A percentile compares a stretch with the other conserved stretches of the same genome.
Evolutionary conservation across 805 yeast species (phyloP).

Genomic region (Barnettozyma wickerhamii): DNA sequence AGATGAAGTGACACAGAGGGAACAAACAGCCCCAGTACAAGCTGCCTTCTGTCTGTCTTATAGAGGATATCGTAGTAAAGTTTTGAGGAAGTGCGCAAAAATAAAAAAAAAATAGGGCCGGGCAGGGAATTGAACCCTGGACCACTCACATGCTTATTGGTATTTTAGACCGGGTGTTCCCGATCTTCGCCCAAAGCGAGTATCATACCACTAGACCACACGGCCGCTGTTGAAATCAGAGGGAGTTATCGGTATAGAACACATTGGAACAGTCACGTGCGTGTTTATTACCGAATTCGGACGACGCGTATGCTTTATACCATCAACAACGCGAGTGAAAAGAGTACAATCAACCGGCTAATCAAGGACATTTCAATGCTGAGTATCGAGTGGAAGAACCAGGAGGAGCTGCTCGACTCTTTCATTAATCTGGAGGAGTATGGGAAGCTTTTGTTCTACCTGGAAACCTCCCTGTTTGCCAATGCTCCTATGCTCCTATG

Average conservation of each 20-base stretch:
- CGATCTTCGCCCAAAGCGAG: conserved; percentile 30
- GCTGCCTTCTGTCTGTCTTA: too few species aligned
- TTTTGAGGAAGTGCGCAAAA: too few species aligned
- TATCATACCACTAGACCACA: conserved; percentile 32
- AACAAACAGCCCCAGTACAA: too few species aligned
- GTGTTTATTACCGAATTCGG: too few species aligned
- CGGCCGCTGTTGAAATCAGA: conserved; percentile 17
- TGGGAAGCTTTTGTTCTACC: conserved; percentile 31
- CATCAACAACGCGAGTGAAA: too few species aligned
- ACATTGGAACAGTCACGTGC: too few species aligned
- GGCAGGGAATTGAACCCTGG: conserved; percentile 16
- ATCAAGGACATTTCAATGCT: too few species aligned
- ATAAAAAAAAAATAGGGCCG: conserved; percentile 7
- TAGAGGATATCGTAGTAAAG: too few species aligned
- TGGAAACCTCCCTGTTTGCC: conserved; percentile 27
- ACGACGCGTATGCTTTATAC: too few species aligned
- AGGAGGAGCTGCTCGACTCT: conserved; percentile 18
- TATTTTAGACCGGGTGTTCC: conserved; percentile 11
- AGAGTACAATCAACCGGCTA: too few species aligned
- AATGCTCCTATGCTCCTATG: conserved; percentile 23
- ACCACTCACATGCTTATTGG: conserved; percentile 5
- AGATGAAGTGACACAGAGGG: too few species aligned
- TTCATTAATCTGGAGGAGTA: conserved; percentile 28
- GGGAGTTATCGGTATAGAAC: not conserved
- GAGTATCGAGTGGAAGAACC: conserved; percentile 6